Evolutionary conservation across 176 grass and related monocot species (phyloP), one percentile per base, ranked within the genome.

Genomic region (Melocanna baccifera): DNA sequence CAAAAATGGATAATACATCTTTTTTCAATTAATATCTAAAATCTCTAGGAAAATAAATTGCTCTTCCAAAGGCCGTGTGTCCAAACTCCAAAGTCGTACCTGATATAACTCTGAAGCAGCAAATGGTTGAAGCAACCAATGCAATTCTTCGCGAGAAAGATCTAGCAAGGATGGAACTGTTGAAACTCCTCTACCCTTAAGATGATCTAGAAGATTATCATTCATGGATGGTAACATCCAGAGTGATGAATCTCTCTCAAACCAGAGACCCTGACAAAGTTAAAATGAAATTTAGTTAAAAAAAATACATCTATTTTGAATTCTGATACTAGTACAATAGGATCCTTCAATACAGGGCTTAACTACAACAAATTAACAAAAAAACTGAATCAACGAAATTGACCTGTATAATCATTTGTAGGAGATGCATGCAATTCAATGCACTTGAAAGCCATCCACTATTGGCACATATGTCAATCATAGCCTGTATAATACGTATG

Each of bases 361-460:
- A 77, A 41, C 36, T 42, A 26, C 58, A 72, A 43, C 25, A 46
- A 8, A 71, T 25, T 61, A 64, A 63, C 50, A 65, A 68, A 76
- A 80, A 76, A 81, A 46, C 7, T 85, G 19, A 87, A 84, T 56
- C 51, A 81, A 76, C 19, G 39, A 50, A 37, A 13, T 23, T 82
- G 73, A 98, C 96, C 92, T 98, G 96, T 85, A 98, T 98, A 87
- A 98, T 87, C 96, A 98, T 98, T 90, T 95, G 96, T 68, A 98
- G 59, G 76, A 95, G 89, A 95, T 83, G 91, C 96, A 98, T 98
- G 78, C 96, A 98, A 90, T 82, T 89, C 85, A 98, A 84, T 63
- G 92, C 87, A 80, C 92, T 98, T 52, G 87, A 91, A 82, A 98
- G 83, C 96, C 92, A 95, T 83, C 96, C 96, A 86, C 96, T 98